Evolutionary conservation across 2,329 filamentous ascomycete species (phyloP).

Genomic region (Fusarium sterilihyphosum): DNA sequence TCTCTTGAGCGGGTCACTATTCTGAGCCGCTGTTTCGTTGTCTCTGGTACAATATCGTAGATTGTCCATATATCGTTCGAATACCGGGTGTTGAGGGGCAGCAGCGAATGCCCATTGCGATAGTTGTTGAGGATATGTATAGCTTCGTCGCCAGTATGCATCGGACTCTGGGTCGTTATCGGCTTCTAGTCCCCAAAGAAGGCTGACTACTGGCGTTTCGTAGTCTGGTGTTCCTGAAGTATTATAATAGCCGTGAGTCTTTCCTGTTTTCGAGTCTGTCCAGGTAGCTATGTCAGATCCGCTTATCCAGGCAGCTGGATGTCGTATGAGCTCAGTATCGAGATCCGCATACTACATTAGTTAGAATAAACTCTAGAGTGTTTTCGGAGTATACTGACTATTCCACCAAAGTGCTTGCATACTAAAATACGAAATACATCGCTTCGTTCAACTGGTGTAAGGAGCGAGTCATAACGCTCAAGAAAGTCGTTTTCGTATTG

Average conservation of each 20-base stretch:
- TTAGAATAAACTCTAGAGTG: not conserved
- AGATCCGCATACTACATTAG: not conserved
- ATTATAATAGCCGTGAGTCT: not conserved
- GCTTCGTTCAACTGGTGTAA: not conserved
- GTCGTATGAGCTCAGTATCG: not conserved
- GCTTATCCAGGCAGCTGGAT: not conserved
- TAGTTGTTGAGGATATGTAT: slow-evolving; percentile 1
- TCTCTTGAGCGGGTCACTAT: not conserved
- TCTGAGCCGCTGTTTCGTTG: not conserved
- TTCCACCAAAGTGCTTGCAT: not conserved
- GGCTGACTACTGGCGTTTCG: not conserved
- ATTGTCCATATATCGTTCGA: not conserved
- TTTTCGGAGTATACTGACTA: not conserved
- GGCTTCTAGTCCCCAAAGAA: slow-evolving; percentile 2
- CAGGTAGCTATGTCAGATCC: not conserved
- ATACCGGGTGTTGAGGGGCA: not conserved
- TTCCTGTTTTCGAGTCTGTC: not conserved
- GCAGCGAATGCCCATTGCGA: not conserved
- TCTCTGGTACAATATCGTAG: not conserved
- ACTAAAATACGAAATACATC: slow-evolving; percentile 2
- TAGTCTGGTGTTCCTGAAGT: not conserved
- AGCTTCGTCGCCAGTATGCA: not conserved
- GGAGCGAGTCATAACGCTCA: not conserved
- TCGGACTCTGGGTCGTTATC: not conserved
- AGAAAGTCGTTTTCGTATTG: not conserved